Conservation (phyloP, 2,329 filamentous ascomycete species). For the Claviceps cyperi region DNA sequence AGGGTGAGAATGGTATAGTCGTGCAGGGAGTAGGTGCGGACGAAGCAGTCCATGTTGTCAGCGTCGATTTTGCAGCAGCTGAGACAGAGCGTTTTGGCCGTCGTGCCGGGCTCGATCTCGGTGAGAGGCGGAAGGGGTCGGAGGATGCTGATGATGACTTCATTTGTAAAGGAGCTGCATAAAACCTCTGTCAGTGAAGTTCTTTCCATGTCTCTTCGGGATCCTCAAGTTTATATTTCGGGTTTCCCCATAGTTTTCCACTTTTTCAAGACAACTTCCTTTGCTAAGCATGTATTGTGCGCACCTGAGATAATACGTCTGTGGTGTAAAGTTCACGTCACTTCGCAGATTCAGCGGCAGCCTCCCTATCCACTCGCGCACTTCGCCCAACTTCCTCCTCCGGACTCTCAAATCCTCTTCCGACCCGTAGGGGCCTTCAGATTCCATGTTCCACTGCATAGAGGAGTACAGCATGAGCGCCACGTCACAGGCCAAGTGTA, state of each 20-base stretch:
- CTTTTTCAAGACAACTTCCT: no score
- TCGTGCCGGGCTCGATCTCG: slow-evolving; percentile 5
- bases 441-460: slow-evolving; percentile 6
- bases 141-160: slow-evolving; percentile 8
- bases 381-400: background rate
- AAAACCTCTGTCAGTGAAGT: background rate
- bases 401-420: slow-evolving; percentile 5
- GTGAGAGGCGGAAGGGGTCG: slow-evolving; percentile 2
- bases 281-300: background rate
- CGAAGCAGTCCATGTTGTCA: slow-evolving; percentile 4
- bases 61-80: slow-evolving; percentile 5
- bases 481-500: slow-evolving; percentile 7
- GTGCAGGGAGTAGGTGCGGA: slow-evolving; percentile 3
- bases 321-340: slow-evolving; percentile 8
- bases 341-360: slow-evolving; percentile 6
- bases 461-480: slow-evolving; percentile 7
- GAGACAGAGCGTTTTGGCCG: slow-evolving; percentile 5
- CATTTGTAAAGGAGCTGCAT: slow-evolving; percentile 6
- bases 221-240: no score
- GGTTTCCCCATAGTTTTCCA: no score
- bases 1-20: slow-evolving; percentile 8
- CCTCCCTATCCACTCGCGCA: slow-evolving; percentile 4
- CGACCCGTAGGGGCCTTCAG: background rate
- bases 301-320: slow-evolving; percentile 8
- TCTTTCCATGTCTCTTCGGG: background rate